Evolutionary conservation across 1,139 yeast genomes (phyloP).

Genomic region (Meyerozyma guilliermondii): DNA sequence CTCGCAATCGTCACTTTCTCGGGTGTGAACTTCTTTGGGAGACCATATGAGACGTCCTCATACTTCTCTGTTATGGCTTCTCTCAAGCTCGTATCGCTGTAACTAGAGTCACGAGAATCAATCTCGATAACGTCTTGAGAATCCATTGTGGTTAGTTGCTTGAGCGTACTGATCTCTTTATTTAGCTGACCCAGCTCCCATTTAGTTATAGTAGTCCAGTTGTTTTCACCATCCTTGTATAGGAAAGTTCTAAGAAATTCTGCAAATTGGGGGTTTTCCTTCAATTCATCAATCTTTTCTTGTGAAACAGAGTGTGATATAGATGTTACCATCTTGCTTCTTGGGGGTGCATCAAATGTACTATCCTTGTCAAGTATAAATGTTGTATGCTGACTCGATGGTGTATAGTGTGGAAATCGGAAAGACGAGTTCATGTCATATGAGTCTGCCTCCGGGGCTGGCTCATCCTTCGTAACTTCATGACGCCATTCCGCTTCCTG

Average conservation of each 20-base stretch:
- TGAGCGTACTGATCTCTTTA: slow-evolving; percentile 17
- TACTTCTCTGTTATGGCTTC: neutral
- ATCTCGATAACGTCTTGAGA: slow-evolving; percentile 11
- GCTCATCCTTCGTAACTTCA: neutral
- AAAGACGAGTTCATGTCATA: neutral
- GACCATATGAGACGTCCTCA: neutral
- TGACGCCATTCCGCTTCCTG: neutral
- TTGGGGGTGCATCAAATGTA: neutral
- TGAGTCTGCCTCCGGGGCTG: neutral
- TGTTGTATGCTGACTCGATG: neutral
- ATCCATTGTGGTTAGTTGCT: slow-evolving; percentile 14
- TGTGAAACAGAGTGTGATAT: neutral
- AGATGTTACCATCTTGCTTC: neutral
- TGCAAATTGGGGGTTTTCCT: neutral
- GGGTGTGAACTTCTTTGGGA: neutral
- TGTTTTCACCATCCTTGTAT: slow-evolving; percentile 3
- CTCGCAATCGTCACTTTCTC: neutral
- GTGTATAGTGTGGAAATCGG: neutral
- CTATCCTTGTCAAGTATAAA: neutral
- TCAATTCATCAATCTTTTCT: neutral
- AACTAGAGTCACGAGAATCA: neutral
- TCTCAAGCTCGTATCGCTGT: neutral
- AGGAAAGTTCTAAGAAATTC: neutral
- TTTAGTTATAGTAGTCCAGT: slow-evolving; percentile 1
- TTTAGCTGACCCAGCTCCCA: slow-evolving; percentile 8